Base-by-base conservation (phyloP, 164 flowering plant genomes). In the Litsea cubeba region DNA sequence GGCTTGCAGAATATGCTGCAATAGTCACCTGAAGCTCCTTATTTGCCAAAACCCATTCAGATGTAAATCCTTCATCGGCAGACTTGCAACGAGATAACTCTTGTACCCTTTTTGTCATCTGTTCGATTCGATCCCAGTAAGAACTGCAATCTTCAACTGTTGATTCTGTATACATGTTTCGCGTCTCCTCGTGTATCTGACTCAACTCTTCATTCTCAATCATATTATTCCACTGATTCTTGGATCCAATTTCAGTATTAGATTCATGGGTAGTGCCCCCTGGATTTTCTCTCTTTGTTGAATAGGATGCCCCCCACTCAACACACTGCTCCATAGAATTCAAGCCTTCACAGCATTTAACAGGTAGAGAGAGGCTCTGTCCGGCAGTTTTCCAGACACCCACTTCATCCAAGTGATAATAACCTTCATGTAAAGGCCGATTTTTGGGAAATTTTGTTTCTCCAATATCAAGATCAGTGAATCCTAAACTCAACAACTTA, bases 401-500 rank as follows among this genome's bases (percentile, higher is more conserved):
- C 5, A 49, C 73, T 2, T 84, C 87, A 7, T 77, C 83, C 15
- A 32, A 23, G 14, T 72, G 57, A 22, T 51, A 35, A 46, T 84
- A 86, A 62, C 62, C 79, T 71, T 77, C 77, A 65, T 63, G 82
- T 68, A 81, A 17, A 24, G 74, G 60, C 17, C 71, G 65, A 73
- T 79, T 84, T 26, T 87, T 89, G 0, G 78, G 79, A 68, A 63
- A 81, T 35, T 67, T 71, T 24, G 57, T 74, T 57, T 89, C 90
- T 71, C 71, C 22, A 3, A 66, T 74, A 50, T 75, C 84, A 14
- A 81, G n/a, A 78, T 87, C 96, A 62, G 58, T 63, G 57, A 74
- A 83, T 3, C 97, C 97, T 78, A 91, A 22, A 83, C 94, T 88
- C 69, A 86, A 6, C 50, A 93, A 82, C 65, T 86, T 89, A 76